Percentiles rank a stretch among this genome's conserved stretches.
Evolutionary conservation across 495 filamentous ascomycete species (phyloP).

Genomic region (Neurospora sp.): DNA sequence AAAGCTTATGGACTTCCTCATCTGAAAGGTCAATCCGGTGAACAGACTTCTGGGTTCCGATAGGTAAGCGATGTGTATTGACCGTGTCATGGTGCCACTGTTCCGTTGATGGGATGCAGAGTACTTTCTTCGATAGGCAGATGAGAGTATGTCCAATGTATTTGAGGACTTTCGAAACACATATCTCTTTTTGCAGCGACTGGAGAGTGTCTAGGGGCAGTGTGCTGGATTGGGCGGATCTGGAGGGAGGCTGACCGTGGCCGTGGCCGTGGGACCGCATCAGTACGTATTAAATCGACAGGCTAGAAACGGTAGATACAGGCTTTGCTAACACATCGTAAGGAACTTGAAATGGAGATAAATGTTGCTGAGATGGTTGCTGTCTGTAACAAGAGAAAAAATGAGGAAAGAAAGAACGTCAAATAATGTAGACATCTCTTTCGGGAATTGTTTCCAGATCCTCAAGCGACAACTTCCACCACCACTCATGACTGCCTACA

Average conservation of each 20-base stretch:
- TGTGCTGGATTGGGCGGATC: not conserved
- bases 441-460: too few species aligned
- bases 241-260: not conserved
- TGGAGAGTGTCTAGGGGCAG: not conserved
- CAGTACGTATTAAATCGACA: fast-evolving
- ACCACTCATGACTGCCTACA: not conserved
- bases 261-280: not conserved
- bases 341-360: not conserved
- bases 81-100: not conserved
- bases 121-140: not conserved
- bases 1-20: too few species aligned
- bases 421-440: not conserved
- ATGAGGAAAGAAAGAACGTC: not conserved
- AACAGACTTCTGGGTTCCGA: not conserved
- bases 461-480: too few species aligned
- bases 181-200: not conserved
- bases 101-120: not conserved
- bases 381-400: not conserved
- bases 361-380: not conserved
- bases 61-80: not conserved
- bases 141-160: too few species aligned
- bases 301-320: not conserved
- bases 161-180: not conserved
- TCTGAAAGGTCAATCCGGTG: not conserved
- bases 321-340: not conserved